Evolutionary conservation across 345 rosid species (phyloP).

Genomic region (Jatropha curcas): DNA sequence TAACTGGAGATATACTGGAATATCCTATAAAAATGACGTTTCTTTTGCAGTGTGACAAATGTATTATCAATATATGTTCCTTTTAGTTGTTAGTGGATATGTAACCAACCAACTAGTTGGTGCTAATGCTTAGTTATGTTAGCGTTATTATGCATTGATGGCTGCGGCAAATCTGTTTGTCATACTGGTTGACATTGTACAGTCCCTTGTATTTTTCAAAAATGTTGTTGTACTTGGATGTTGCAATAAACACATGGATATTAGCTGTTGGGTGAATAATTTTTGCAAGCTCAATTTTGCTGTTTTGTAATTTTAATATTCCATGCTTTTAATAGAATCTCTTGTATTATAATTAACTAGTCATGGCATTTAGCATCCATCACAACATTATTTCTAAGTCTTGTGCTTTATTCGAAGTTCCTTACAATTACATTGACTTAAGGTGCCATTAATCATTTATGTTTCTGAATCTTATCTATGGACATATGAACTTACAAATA

Average conservation of each 20-base stretch:
- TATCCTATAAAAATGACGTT: not conserved
- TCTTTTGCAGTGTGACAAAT: not conserved
- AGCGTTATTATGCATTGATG: not conserved
- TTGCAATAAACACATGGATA: not conserved
- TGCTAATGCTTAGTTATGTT: not conserved
- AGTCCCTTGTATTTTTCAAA: not conserved
- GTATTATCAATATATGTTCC: not conserved
- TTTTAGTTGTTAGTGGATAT: not conserved
- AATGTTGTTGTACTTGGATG: not conserved
- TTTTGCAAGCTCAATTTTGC: not conserved
- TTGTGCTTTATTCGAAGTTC: not conserved
- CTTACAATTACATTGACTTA: not conserved
- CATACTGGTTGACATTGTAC: not conserved
- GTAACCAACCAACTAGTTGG: not conserved
- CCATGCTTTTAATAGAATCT: not conserved
- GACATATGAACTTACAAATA: not conserved
- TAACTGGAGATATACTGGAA: not conserved
- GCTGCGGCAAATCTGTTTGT: not conserved
- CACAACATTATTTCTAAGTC: not conserved
- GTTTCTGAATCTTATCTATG: constrained; percentile 3
- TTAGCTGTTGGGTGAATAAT: not conserved
- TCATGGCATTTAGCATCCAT: not conserved
- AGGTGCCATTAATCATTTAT: not conserved
- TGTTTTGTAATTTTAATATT: not conserved
- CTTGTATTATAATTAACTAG: not conserved